Conservation (phyloP, 306 rosid species). For the Cotoneaster glaucophyllus region DNA sequence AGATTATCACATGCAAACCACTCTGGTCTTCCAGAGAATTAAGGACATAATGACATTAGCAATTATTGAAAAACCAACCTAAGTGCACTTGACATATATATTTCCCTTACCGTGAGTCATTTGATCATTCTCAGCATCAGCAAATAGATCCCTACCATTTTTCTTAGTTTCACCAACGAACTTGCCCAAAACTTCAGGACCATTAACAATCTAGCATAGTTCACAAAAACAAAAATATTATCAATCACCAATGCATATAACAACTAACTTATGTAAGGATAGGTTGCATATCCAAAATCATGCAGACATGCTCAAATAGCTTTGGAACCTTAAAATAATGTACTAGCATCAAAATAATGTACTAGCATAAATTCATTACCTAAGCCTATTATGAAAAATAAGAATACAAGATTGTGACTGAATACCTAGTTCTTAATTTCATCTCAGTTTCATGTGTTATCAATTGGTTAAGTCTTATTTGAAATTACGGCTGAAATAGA, state of each 20-base stretch:
- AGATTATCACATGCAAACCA: slow-evolving; percentile 92
- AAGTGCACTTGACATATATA: slow-evolving; percentile 6
- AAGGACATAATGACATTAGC: slow-evolving; percentile 24
- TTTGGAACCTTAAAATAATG: background rate
- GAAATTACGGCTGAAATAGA: no score
- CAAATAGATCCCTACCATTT: no score
- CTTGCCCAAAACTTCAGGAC: slow-evolving; percentile 95
- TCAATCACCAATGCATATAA: slow-evolving; percentile 14
- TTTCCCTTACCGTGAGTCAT: background rate
- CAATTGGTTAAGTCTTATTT: no score
- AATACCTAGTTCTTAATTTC: no score
- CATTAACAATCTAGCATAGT: slow-evolving; percentile 71
- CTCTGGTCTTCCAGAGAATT: slow-evolving; percentile 69
- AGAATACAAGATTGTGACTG: no score
- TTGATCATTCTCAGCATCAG: no score
- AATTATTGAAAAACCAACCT: slow-evolving; percentile 19
- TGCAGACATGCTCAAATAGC: background rate
- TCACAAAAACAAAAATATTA: background rate
- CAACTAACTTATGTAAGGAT: slow-evolving; percentile 20
- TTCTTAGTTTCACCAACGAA: slow-evolving; percentile 29
- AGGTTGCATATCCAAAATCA: slow-evolving; percentile 8
- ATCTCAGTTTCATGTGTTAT: no score
- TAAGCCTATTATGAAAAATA: no score
- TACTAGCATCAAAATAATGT: background rate
- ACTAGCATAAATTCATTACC: no score